A percentile compares a stretch with the other conserved stretches of the same genome.
These are phyloP conservation scores for Leishmania tropica DNA, from an alignment of 208 protist genomes.

Conservation along the genomic window DNA sequence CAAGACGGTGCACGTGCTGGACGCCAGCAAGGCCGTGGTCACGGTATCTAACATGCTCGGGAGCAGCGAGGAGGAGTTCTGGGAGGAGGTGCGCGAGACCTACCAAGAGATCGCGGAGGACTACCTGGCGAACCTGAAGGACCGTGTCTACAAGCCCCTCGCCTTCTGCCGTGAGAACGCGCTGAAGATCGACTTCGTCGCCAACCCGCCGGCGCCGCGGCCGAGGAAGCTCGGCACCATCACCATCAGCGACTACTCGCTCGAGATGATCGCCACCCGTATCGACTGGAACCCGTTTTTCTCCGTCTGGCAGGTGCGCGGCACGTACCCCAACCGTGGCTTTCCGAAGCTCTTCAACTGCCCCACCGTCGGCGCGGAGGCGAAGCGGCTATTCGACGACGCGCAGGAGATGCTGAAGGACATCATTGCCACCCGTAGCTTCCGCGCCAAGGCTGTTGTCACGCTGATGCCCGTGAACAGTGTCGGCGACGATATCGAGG, in stretches of 20 bases:
- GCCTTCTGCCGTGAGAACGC: constrained; percentile 57
- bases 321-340: constrained; percentile 95
- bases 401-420: constrained; percentile 87
- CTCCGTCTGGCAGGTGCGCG: constrained; percentile 94
- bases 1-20: constrained; percentile 92
- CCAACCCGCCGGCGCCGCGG: constrained; percentile 48
- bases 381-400: constrained; percentile 92
- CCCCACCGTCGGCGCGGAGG: constrained; percentile 92
- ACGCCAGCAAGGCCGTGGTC: constrained; percentile 93
- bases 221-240: constrained; percentile 74
- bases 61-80: constrained; percentile 60
- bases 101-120: constrained; percentile 95
- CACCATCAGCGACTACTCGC: constrained; percentile 77
- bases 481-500: constrained; percentile 94
- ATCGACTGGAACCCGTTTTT: constrained; percentile 98
- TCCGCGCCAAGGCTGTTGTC: constrained; percentile 82
- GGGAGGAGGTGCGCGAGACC: constrained; percentile 85
- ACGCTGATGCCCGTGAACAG: constrained; percentile 92
- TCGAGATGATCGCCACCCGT: constrained; percentile 83
- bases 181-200: constrained; percentile 78
- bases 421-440: constrained; percentile 82
- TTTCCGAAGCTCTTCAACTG: constrained; percentile 98
- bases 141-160: constrained; percentile 87
- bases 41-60: constrained; percentile 85
- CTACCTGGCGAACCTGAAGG: constrained; percentile 91